Conservation (phyloP, 1,284 basidiomycete species). For the Meira miltonrushii region DNA sequence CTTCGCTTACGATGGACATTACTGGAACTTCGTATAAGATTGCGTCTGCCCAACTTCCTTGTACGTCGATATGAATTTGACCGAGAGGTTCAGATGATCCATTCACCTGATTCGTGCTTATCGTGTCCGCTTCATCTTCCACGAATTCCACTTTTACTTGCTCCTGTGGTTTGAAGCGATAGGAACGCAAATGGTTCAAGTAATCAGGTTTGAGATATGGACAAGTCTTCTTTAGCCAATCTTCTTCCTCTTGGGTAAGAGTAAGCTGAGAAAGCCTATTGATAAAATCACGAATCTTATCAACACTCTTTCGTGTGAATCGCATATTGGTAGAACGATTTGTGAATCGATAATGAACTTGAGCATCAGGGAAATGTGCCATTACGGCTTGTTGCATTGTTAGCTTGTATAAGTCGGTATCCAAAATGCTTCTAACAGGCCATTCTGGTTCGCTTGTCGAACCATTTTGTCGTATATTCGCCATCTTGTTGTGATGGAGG, state of each 20-base stretch:
- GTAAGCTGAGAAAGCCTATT: constrained; percentile 67
- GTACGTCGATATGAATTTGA: constrained; percentile 66
- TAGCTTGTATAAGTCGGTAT: constrained; percentile 85
- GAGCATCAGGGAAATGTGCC: constrained; percentile 68
- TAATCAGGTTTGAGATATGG: constrained; percentile 72
- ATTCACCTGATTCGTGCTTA: no score
- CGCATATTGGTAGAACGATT: constrained; percentile 69
- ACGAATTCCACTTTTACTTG: constrained; percentile 72
- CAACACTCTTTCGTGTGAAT: constrained; percentile 68
- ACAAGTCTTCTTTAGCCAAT: constrained; percentile 67
- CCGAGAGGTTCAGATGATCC: constrained; percentile 60
- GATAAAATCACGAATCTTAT: constrained; percentile 59
- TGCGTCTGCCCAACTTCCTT: constrained; percentile 78
- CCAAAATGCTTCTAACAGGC: constrained; percentile 64
- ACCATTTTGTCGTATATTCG: no score
- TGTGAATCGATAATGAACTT: constrained; percentile 68
- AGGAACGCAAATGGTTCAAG: constrained; percentile 67
- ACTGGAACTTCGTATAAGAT: constrained; percentile 95
- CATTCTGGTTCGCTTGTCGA: no score
- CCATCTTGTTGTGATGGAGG: no score
- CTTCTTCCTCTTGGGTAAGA: constrained; percentile 64
- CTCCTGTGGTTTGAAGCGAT: constrained; percentile 68
- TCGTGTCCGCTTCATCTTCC: constrained; percentile 56
- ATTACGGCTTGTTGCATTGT: constrained; percentile 95
- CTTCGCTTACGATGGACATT: constrained; percentile 80